Evolutionary conservation across 169 alveolate species (phyloP).

Genomic region (Plasmodium knowlesi): DNA sequence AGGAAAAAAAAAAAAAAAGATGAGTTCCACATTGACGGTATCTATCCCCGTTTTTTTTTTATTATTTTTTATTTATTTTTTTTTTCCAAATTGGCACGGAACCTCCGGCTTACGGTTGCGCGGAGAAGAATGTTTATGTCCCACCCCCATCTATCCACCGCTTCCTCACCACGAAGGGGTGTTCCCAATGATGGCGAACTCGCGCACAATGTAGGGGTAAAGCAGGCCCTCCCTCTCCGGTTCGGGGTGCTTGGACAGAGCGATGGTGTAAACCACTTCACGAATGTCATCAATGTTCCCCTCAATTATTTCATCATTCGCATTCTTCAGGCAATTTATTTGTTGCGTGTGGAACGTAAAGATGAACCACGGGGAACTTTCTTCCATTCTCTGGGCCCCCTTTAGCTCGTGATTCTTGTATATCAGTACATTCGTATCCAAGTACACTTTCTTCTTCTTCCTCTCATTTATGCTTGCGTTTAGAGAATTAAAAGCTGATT

Average conservation of each 20-base stretch:
- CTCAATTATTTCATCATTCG: constrained; percentile 84
- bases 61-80: too few species aligned
- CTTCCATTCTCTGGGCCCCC: constrained; percentile 84
- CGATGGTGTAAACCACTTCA: constrained; percentile 90
- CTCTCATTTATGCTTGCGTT: constrained; percentile 88
- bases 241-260: constrained; percentile 89
- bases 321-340: constrained; percentile 89
- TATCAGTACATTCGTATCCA: constrained; percentile 88
- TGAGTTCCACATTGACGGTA: neutral
- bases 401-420: constrained; percentile 88
- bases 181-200: constrained; percentile 88
- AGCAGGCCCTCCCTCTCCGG: constrained; percentile 78
- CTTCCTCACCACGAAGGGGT: constrained; percentile 85
- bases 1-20: too few species aligned
- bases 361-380: constrained; percentile 89
- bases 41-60: too few species aligned
- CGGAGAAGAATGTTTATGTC: neutral
- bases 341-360: constrained; percentile 92
- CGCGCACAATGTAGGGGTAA: constrained; percentile 85
- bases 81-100: neutral
- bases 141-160: too few species aligned
- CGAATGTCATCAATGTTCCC: constrained; percentile 91
- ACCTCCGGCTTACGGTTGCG: neutral
- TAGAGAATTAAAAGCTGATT: constrained; percentile 85
- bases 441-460: constrained; percentile 79